Evolutionary conservation across 805 yeast genomes (phyloP).

Genomic region (Naumovozyma baii): DNA sequence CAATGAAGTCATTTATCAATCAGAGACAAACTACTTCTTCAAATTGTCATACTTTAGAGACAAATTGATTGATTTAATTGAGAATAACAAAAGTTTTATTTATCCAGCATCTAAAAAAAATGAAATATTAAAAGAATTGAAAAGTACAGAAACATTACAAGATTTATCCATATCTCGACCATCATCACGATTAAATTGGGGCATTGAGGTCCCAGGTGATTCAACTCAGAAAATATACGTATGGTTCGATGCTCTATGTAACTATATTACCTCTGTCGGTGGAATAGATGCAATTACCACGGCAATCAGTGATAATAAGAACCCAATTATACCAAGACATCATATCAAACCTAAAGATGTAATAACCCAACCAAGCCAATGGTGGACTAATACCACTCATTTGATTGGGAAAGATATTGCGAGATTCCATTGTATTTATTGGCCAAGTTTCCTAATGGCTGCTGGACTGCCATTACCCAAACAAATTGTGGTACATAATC

Average conservation of each 20-base stretch:
- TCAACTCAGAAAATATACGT: conserved; percentile 75
- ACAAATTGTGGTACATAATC: conserved; percentile 80
- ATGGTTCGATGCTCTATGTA: conserved; percentile 92
- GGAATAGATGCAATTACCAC: conserved; percentile 39
- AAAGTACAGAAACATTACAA: conserved; percentile 33
- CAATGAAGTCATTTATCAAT: conserved; percentile 62
- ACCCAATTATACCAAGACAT: neutral
- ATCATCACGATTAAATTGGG: conserved; percentile 70
- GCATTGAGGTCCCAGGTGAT: conserved; percentile 79
- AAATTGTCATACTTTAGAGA: conserved; percentile 53
- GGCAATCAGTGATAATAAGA: neutral
- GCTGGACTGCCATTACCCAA: conserved; percentile 63
- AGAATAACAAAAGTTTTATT: conserved; percentile 48
- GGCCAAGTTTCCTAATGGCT: conserved; percentile 90
- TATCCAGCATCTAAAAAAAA: conserved; percentile 49
- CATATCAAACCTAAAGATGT: neutral
- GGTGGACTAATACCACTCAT: conserved; percentile 47
- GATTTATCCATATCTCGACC: conserved; percentile 91
- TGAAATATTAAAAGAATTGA: conserved; percentile 51
- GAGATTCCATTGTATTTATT: conserved; percentile 80
- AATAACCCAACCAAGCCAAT: conserved; percentile 1
- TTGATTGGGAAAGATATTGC: conserved; percentile 86
- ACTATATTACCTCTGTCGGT: conserved; percentile 68
- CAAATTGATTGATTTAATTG: conserved; percentile 40
- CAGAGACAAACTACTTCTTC: conserved; percentile 84